Base-by-base conservation (phyloP, 805 yeast species). In the Schizosaccharomyces cryophilus region DNA sequence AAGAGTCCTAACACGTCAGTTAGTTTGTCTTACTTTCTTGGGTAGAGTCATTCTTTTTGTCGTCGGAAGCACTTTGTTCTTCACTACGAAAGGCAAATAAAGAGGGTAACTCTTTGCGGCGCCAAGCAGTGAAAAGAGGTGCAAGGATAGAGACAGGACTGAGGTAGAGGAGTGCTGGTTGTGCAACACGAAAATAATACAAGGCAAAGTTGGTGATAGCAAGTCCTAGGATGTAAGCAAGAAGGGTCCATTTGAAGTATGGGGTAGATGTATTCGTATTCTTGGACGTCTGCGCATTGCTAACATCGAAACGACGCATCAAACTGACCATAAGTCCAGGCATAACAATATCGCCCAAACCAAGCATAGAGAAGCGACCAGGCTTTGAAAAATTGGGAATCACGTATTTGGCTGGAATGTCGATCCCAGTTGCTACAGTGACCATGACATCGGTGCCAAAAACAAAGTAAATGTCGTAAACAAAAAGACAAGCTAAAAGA, bases 391-490 rank as follows among this genome's bases (percentile, higher is more conserved):
- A 29, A 3, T 63, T 63, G 7, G 84, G 84, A 21, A 80, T 67
- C 5, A 73, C 62, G 30, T 79, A 62, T 64, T 78, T 79, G 58
- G 76, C 72, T 0, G 87, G 87, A n/a, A 78, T 71, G 3, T 79
- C 78, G 26, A 82, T 65, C 5, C 67, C 67, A 1, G 75, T 74
- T 5, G 87, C 87, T 21, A 82, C 87, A 0, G 79, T 73, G 47
- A 75, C 72, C 88, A 83, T 83, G 4, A 81, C 73, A 42, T 76
- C 74, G 0, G 85, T 75, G 4, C 77, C 79, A 69, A 82, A 84
- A 0, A 83, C 88, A 70, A 83, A 83, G 67, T 77, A 81, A 51
- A 81, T 74, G 67, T 83, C 88, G 68, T 83, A 83, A 51, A 78
- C 64, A 65, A 82, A 81, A 54, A 83, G 74, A 1, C 77, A 77